Evolutionary conservation across 305 asterid species (phyloP).

Genomic region (Striga hermonthica): DNA sequence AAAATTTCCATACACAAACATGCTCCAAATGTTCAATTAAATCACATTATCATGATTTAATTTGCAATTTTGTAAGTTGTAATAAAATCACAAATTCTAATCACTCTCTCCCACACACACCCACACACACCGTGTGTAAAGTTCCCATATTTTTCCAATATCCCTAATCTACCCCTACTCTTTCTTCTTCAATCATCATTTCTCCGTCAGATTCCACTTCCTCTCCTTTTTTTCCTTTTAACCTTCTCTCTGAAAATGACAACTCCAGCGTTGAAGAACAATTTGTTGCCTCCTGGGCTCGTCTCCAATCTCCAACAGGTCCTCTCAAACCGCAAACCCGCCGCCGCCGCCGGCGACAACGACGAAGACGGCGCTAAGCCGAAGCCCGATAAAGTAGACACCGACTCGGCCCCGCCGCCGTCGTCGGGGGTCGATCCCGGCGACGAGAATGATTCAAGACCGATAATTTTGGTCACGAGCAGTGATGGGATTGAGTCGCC

Average conservation of each 20-base stretch:
- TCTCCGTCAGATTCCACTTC: no score
- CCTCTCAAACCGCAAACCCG: constrained; percentile 54
- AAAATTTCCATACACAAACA: no score
- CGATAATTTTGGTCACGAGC: constrained; percentile 74
- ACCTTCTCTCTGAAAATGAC: constrained; percentile 42
- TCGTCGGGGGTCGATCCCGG: constrained; percentile 42
- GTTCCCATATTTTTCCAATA: no score
- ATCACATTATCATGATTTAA: no score
- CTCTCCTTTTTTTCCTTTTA: constrained; percentile 23
- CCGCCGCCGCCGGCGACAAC: constrained; percentile 27
- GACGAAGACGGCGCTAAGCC: constrained; percentile 37
- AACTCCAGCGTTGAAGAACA: constrained; percentile 54
- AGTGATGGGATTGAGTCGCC: constrained; percentile 91
- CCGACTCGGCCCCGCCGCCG: constrained; percentile 21
- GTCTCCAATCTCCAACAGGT: constrained; percentile 87
- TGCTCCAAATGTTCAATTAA: no score
- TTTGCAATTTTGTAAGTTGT: no score
- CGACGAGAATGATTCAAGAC: constrained; percentile 41
- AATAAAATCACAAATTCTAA: no score
- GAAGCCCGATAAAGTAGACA: constrained; percentile 34
- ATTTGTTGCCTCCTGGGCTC: constrained; percentile 76
- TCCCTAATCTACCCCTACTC: no score
- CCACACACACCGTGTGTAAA: no score
- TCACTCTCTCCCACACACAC: no score
- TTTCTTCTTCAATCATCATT: no score